Conservation (phyloP, 2,329 filamentous ascomycete genomes). For the Hymenoscyphus occultus region DNA sequence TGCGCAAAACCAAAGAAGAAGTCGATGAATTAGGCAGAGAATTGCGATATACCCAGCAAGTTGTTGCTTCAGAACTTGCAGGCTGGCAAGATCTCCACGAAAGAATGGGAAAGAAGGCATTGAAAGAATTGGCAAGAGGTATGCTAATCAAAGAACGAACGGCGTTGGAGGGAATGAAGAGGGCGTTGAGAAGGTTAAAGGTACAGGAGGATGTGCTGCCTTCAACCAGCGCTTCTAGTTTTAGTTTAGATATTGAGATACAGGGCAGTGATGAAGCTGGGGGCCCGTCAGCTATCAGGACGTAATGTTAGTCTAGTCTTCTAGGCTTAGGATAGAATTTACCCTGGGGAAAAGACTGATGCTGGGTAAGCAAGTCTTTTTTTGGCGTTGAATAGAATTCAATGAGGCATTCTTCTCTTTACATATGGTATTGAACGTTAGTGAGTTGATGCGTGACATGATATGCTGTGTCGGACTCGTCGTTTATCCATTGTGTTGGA, state of each 20-base stretch:
- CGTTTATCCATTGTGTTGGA: no score
- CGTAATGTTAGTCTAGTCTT: background rate
- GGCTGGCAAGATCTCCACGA: constrained; percentile 92
- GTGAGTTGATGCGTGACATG: no score
- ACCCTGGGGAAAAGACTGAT: background rate
- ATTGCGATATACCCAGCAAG: constrained; percentile 86
- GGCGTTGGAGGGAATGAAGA: constrained; percentile 73
- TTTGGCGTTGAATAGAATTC: no score
- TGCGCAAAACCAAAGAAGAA: constrained; percentile 66
- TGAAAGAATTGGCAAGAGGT: constrained; percentile 71
- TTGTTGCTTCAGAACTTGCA: constrained; percentile 85
- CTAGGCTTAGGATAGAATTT: background rate
- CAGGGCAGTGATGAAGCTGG: background rate
- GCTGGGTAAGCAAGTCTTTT: background rate
- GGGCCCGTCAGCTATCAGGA: background rate
- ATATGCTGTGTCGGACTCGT: no score
- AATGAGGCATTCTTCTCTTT: no score
- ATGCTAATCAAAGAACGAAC: constrained; percentile 80
- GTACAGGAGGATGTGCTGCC: constrained; percentile 9
- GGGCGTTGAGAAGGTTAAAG: constrained; percentile 60
- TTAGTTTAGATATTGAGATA: constrained; percentile 7
- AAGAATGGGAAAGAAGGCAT: constrained; percentile 68
- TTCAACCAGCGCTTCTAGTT: background rate
- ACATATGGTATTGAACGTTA: no score
- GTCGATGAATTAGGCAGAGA: constrained; percentile 74